Conservation (phyloP, 805 yeast genomes). For the Vanderwaltozyma verrucispora region DNA sequence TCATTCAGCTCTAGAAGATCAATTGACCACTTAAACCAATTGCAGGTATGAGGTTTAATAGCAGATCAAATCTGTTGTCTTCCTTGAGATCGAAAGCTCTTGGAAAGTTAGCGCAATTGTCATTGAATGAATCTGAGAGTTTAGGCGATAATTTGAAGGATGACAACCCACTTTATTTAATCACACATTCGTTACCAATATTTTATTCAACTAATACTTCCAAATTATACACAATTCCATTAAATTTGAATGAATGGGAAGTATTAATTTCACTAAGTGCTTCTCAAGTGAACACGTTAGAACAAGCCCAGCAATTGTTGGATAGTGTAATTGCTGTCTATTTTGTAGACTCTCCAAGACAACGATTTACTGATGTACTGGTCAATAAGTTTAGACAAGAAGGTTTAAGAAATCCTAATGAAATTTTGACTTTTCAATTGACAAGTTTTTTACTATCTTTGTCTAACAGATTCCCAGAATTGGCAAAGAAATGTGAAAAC, state of each 20-base stretch:
- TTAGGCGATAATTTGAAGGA: neutral
- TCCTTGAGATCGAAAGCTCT: slow-evolving; percentile 20
- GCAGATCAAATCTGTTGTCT: slow-evolving; percentile 2
- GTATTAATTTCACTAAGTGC: slow-evolving; percentile 42
- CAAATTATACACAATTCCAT: slow-evolving; percentile 30
- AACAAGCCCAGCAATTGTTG: slow-evolving; percentile 33
- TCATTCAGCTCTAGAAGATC: too few species aligned
- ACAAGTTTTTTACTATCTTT: slow-evolving; percentile 25
- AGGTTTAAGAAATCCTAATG: slow-evolving; percentile 31
- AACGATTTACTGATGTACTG: slow-evolving; percentile 34
- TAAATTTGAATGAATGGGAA: slow-evolving; percentile 45
- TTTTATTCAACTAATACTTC: slow-evolving; percentile 18
- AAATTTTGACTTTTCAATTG: slow-evolving; percentile 28
- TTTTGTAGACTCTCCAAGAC: slow-evolving; percentile 41
- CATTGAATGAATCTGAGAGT: slow-evolving; percentile 1
- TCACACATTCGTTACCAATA: slow-evolving; percentile 21
- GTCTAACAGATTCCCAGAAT: slow-evolving; percentile 21
- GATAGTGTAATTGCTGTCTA: slow-evolving; percentile 36
- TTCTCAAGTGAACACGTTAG: slow-evolving; percentile 24
- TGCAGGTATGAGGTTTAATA: slow-evolving; percentile 9
- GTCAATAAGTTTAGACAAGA: slow-evolving; percentile 27
- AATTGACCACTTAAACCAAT: too few species aligned
- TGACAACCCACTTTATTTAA: slow-evolving; percentile 7
- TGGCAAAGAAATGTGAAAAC: slow-evolving; percentile 9
- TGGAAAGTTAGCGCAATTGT: slow-evolving; percentile 13